These are phyloP conservation scores for Fusarium nelsonii DNA, from an alignment of 2,329 filamentous ascomycete species.

Conservation along the genomic window DNA sequence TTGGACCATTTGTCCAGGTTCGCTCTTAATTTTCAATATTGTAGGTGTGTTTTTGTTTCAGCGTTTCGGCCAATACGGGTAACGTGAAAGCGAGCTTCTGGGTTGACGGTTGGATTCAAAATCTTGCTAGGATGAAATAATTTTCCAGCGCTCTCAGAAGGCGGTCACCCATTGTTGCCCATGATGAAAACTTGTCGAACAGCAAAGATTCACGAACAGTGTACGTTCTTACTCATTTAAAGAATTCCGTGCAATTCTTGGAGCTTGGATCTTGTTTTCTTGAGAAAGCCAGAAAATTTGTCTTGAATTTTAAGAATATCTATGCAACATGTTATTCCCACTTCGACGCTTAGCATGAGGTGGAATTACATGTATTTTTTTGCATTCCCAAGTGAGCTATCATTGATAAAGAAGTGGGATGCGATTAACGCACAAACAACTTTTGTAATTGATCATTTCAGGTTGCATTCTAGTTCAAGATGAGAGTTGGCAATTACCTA, in stretches of 20 bases:
- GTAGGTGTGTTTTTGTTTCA: not conserved
- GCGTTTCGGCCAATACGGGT: not conserved
- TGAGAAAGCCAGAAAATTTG: not conserved
- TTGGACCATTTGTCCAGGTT: conserved; percentile 67
- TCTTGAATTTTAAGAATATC: not conserved
- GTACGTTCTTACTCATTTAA: not conserved
- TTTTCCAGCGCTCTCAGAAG: conserved; percentile 12
- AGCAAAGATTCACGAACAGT: not conserved
- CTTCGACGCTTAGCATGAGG: too few relatives aligned
- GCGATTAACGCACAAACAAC: not conserved
- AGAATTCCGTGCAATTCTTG: too few relatives aligned
- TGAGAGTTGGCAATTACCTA: not conserved
- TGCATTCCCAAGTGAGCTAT: too few relatives aligned
- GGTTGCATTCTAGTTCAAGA: not conserved
- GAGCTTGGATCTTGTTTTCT: not conserved
- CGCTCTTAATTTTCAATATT: not conserved
- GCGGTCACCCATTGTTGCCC: not conserved
- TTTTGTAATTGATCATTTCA: not conserved
- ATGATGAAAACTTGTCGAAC: not conserved
- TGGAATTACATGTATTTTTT: too few relatives aligned
- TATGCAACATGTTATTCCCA: not conserved
- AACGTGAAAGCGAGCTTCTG: not conserved
- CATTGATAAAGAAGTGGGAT: not conserved
- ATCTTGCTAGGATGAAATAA: conserved; percentile 21
- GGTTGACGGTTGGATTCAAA: not conserved